Evolutionary conservation across 352 stramenopile genomes (phyloP).

Genomic region (Pythium angustatum): DNA sequence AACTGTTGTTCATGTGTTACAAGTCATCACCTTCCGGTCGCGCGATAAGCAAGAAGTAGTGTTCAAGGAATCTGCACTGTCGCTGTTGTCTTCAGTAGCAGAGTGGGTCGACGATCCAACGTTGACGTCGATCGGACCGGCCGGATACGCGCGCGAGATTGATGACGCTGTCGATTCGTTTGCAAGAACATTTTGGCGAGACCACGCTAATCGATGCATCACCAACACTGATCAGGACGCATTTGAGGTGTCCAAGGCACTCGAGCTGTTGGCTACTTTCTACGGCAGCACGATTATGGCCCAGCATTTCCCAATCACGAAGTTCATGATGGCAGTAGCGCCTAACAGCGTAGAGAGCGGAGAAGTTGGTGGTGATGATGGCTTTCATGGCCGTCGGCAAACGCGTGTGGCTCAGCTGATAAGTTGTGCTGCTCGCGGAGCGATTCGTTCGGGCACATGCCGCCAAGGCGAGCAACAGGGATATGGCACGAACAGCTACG

Average conservation of each 20-base stretch:
- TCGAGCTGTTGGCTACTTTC: conserved; percentile 16
- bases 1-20: conserved; percentile 35
- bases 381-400: background rate
- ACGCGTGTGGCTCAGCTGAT: conserved; percentile 5
- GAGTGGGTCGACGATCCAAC: conserved; percentile 29
- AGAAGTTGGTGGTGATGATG: background rate
- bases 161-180: conserved; percentile 9
- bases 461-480: background rate
- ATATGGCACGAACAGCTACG: background rate
- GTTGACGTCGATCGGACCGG: conserved; percentile 13
- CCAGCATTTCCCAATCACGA: conserved; percentile 10
- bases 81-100: conserved; percentile 42
- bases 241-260: conserved; percentile 14
- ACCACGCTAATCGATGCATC: conserved; percentile 6
- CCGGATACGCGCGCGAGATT: conserved; percentile 1
- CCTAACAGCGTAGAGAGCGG: background rate
- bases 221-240: background rate
- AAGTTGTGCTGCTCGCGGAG: conserved; percentile 4
- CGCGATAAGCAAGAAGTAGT: conserved; percentile 36
- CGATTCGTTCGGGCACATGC: background rate
- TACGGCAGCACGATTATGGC: conserved; percentile 11
- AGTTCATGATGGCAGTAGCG: conserved; percentile 2
- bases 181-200: conserved; percentile 7
- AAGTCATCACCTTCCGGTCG: conserved; percentile 30
- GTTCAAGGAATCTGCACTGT: conserved; percentile 34